Conservation (phyloP, 345 rosid species). For the Gossypium sturtianum region DNA sequence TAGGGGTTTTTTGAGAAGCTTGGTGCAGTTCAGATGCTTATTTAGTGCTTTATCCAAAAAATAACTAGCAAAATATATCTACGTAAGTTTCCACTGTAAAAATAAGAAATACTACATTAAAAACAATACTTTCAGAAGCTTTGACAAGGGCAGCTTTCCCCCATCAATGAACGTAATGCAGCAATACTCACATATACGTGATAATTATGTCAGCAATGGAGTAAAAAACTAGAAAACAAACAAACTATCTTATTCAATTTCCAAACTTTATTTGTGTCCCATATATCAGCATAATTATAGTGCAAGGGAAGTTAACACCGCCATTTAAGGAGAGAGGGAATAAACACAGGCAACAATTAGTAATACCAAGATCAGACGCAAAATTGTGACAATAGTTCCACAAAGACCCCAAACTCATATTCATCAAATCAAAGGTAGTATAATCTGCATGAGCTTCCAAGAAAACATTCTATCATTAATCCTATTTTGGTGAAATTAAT, state of each 20-base stretch:
- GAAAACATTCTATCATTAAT: slow-evolving; percentile 6
- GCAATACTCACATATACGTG: neutral
- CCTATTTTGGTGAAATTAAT: neutral
- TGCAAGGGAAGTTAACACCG: neutral
- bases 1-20: neutral
- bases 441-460: neutral
- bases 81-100: neutral
- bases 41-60: neutral
- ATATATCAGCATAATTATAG: neutral
- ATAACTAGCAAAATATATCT: neutral
- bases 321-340: neutral
- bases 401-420: neutral
- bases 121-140: neutral
- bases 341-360: neutral
- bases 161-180: neutral
- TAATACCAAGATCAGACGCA: neutral
- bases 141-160: neutral
- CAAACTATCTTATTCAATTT: neutral
- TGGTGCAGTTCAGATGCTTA: neutral
- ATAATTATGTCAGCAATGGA: neutral
- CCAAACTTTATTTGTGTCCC: neutral
- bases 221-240: neutral
- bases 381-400: neutral
- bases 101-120: neutral
- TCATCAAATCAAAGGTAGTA: neutral